These are phyloP conservation scores for Cubamyces lactineus DNA, from an alignment of 768 basidiomycete species.

Conservation along the genomic window DNA sequence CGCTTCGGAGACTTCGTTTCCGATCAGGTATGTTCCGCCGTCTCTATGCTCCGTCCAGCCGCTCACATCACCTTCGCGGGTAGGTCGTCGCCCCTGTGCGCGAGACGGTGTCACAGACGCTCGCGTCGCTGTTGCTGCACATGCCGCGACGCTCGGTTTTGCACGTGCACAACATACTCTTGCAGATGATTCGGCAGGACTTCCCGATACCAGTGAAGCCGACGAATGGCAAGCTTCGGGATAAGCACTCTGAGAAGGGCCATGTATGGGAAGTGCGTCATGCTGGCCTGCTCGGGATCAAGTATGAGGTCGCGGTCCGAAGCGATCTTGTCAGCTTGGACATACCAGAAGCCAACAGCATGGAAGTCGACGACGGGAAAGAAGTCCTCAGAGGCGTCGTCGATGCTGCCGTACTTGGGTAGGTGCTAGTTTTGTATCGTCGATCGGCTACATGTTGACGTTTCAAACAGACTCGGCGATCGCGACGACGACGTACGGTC, in stretches of 20 bases:
- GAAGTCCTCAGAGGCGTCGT: constrained; percentile 80
- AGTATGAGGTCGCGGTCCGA: constrained; percentile 96
- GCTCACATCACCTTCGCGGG: not conserved
- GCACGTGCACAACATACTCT: constrained; percentile 80
- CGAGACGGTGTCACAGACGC: constrained; percentile 92
- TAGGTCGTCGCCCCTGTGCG: constrained; percentile 94
- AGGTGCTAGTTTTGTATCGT: constrained; percentile 31
- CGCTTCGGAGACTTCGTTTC: constrained; percentile 98
- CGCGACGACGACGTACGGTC: constrained; percentile 95
- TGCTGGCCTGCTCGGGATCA: constrained; percentile 95
- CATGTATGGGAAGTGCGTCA: constrained; percentile 98
- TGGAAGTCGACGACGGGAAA: constrained; percentile 45
- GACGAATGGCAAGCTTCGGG: constrained; percentile 30
- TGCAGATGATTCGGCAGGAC: constrained; percentile 94
- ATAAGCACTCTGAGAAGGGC: constrained; percentile 40
- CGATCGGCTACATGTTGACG: constrained; percentile 4
- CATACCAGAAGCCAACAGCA: constrained; percentile 18
- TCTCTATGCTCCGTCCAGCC: not conserved
- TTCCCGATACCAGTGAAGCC: constrained; percentile 52
- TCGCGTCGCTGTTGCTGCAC: constrained; percentile 86
- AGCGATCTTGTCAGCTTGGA: constrained; percentile 72
- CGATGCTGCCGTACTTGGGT: constrained; percentile 91
- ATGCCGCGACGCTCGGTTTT: constrained; percentile 82
- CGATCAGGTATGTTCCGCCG: constrained; percentile 61
- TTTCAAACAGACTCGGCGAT: constrained; percentile 72